Conservation (phyloP, 805 yeast species). For the Wickerhamomyces bovis region DNA sequence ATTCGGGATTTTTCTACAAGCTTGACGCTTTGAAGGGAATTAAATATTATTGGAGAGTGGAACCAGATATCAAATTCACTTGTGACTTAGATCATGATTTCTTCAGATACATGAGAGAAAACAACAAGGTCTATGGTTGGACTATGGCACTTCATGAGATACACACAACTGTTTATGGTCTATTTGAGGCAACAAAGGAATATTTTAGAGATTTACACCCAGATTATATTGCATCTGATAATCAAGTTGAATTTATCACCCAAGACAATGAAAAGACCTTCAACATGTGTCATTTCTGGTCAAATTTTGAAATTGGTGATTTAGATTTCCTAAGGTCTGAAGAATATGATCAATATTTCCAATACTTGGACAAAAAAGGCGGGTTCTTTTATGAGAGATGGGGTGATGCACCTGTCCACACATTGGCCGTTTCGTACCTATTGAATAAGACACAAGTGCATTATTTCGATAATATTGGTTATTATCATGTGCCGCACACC, state of each 20-base stretch:
- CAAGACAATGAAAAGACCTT: constrained; percentile 67
- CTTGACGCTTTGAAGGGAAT: constrained; percentile 54
- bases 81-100: constrained; percentile 64
- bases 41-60: constrained; percentile 73
- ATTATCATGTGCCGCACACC: constrained; percentile 54
- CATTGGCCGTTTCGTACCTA: constrained; percentile 64
- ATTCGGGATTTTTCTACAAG: constrained; percentile 51
- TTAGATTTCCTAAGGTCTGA: constrained; percentile 69
- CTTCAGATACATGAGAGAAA: constrained; percentile 49
- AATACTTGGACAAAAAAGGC: constrained; percentile 69
- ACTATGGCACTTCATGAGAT: constrained; percentile 62
- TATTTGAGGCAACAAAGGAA: constrained; percentile 52
- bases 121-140: constrained; percentile 60
- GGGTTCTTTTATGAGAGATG: constrained; percentile 60
- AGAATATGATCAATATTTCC: constrained; percentile 67
- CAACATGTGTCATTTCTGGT: constrained; percentile 87
- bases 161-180: constrained; percentile 49
- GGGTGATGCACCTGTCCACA: constrained; percentile 55
- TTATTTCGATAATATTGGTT: constrained; percentile 72
- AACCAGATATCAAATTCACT: constrained; percentile 54
- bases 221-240: constrained; percentile 50
- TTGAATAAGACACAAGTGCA: constrained; percentile 52
- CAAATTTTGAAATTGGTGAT: constrained; percentile 79
- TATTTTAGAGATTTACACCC: constrained; percentile 46
- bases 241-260: constrained; percentile 63